phyloP scores from a whole-genome alignment of 345 rosid genomes.

The Boechera divaricarpa region DNA sequence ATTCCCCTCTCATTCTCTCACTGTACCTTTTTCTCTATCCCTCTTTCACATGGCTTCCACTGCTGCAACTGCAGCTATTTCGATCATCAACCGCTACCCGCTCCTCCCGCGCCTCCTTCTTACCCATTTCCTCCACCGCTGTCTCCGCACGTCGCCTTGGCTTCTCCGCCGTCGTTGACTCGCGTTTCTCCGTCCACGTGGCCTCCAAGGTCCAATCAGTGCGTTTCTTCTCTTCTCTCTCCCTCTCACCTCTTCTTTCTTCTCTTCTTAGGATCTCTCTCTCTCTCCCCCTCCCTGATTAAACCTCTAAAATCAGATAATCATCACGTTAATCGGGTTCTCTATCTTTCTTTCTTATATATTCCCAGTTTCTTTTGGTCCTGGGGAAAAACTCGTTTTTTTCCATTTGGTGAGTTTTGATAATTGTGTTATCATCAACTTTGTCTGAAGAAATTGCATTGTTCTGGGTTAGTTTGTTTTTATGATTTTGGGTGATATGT shows the following conservation, averaged over 20 bases:
- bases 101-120: constrained; percentile 43
- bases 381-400: background rate
- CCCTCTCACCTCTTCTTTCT: constrained; percentile 32
- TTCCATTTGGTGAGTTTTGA: constrained; percentile 17
- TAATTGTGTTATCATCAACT: constrained; percentile 4
- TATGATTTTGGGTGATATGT: no score
- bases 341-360: background rate
- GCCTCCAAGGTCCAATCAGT: constrained; percentile 47
- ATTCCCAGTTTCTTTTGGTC: background rate
- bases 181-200: constrained; percentile 55
- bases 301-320: constrained; percentile 43
- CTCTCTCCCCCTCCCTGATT: constrained; percentile 42
- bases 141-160: constrained; percentile 48
- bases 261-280: constrained; percentile 43
- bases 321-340: constrained; percentile 19
- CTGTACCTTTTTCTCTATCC: background rate
- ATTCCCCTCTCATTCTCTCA: constrained; percentile 27
- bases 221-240: constrained; percentile 24
- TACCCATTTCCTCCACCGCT: constrained; percentile 48
- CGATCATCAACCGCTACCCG: constrained; percentile 54
- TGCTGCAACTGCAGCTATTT: constrained; percentile 67
- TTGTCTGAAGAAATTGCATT: constrained; percentile 38
- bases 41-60: constrained; percentile 61
- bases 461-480: constrained; percentile 33
- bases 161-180: constrained; percentile 61